Conservation (phyloP, 495 filamentous ascomycete species). For the Xylaria curta region DNA sequence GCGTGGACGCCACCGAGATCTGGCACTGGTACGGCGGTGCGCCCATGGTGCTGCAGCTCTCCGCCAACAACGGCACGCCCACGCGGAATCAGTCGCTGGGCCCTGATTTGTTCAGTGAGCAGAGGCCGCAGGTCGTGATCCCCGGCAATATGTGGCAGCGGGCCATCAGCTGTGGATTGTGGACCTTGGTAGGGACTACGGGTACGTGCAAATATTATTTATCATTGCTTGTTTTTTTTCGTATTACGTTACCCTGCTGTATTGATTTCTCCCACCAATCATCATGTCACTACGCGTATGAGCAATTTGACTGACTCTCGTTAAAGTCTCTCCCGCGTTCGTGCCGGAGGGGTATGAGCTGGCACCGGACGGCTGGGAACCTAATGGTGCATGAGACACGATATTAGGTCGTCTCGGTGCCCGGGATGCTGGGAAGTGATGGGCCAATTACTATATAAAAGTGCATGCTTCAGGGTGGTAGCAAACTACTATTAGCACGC, state of each 20-base stretch:
- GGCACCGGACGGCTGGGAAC: conserved; percentile 45
- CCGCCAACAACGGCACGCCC: conserved; percentile 36
- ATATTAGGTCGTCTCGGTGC: background rate
- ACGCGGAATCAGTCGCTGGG: conserved; percentile 60
- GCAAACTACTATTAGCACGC: conserved; percentile 1
- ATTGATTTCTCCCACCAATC: background rate
- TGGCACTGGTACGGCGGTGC: conserved; percentile 61
- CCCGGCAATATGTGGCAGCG: conserved; percentile 50
- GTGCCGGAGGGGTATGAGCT: conserved; percentile 45
- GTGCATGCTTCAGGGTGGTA: conserved; percentile 8
- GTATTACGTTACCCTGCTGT: background rate
- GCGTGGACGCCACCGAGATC: conserved; percentile 53
- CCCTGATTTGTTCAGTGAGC: conserved; percentile 44
- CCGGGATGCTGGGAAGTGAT: background rate
- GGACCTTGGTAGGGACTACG: conserved; percentile 57
- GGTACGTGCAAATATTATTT: conserved; percentile 34
- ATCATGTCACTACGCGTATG: background rate
- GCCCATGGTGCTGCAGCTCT: conserved; percentile 48
- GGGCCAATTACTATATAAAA: conserved; percentile 1
- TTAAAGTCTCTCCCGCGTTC: conserved; percentile 49
- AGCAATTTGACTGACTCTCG: background rate
- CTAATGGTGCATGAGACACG: conserved; percentile 30
- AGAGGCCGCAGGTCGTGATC: conserved; percentile 53
- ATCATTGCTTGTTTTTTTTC: background rate
- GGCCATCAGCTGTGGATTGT: conserved; percentile 48